Evolutionary conservation across 2,329 filamentous ascomycete species (phyloP).

Genomic region (Fusarium buxicola): DNA sequence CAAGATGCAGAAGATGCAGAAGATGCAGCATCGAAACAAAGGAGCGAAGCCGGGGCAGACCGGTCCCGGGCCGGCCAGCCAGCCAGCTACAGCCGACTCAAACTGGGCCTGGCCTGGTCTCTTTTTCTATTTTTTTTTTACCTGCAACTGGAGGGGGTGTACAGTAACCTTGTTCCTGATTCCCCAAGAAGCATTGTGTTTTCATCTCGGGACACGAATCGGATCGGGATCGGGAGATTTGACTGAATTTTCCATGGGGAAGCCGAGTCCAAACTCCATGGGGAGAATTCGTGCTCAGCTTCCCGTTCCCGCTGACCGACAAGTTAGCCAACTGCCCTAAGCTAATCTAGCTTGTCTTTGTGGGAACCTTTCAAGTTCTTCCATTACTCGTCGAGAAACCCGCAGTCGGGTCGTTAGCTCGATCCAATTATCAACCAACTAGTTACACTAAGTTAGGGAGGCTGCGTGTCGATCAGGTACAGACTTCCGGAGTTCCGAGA

Average conservation of each 20-base stretch:
- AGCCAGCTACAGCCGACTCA: constrained; percentile 21
- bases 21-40: too few relatives aligned
- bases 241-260: constrained; percentile 3
- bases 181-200: background rate
- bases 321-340: background rate
- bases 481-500: background rate
- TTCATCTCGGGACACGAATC: background rate
- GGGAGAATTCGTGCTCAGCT: background rate
- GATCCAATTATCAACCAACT: constrained; percentile 13
- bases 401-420: constrained; percentile 15
- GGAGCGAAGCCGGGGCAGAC: background rate
- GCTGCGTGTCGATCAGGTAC: constrained; percentile 33
- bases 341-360: constrained; percentile 18
- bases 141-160: constrained; percentile 24
- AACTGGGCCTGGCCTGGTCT: constrained; percentile 34
- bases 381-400: constrained; percentile 18
- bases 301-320: background rate
- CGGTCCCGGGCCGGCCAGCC: constrained; percentile 31
- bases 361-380: constrained; percentile 1
- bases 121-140: constrained; percentile 8
- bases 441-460: too few relatives aligned
- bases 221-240: background rate
- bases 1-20: too few relatives aligned
- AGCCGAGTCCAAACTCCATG: constrained; percentile 9
- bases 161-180: constrained; percentile 2